These are phyloP conservation scores for Fusarium vanettenii DNA, from an alignment of 2,329 filamentous ascomycete genomes.

Conservation along the genomic window DNA sequence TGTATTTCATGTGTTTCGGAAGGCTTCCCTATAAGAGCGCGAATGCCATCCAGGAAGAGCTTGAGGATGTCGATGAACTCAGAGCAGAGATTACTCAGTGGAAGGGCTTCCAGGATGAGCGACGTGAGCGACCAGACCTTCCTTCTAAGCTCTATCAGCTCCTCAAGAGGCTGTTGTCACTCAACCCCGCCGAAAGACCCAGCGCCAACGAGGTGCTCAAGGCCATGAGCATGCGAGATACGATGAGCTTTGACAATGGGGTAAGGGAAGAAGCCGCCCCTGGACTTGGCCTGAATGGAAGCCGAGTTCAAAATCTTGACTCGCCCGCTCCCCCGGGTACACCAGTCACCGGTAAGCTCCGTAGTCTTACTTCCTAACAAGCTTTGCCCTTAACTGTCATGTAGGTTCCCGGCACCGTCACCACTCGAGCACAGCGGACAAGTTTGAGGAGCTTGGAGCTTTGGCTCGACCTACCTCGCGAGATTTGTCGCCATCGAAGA, in stretches of 20 bases:
- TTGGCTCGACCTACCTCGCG: conserved; percentile 28
- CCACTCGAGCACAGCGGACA: conserved; percentile 36
- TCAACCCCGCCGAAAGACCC: conserved; percentile 81
- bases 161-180: conserved; percentile 81
- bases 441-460: conserved; percentile 38
- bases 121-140: conserved; percentile 80
- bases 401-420: conserved; percentile 47
- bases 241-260: conserved; percentile 55
- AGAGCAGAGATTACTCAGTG: conserved; percentile 88
- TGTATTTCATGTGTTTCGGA: conserved; percentile 98
- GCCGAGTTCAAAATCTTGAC: conserved; percentile 66
- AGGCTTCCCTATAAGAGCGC: conserved; percentile 86
- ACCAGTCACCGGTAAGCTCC: conserved; percentile 57
- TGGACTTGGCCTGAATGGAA: conserved; percentile 54
- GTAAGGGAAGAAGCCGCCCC: conserved; percentile 52
- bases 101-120: conserved; percentile 86
- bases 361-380: conserved; percentile 26
- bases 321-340: conserved; percentile 63
- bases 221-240: conserved; percentile 83
- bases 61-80: conserved; percentile 88
- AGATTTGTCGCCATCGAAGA: conserved; percentile 32
- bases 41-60: conserved; percentile 88
- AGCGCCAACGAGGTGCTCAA: conserved; percentile 86
- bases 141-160: conserved; percentile 88
- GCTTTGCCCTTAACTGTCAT: conserved; percentile 46